Evolutionary conservation across 2,329 filamentous ascomycete genomes (phyloP), one percentile per base, ranked within the genome.

Genomic region (Fusarium nisikadoi): DNA sequence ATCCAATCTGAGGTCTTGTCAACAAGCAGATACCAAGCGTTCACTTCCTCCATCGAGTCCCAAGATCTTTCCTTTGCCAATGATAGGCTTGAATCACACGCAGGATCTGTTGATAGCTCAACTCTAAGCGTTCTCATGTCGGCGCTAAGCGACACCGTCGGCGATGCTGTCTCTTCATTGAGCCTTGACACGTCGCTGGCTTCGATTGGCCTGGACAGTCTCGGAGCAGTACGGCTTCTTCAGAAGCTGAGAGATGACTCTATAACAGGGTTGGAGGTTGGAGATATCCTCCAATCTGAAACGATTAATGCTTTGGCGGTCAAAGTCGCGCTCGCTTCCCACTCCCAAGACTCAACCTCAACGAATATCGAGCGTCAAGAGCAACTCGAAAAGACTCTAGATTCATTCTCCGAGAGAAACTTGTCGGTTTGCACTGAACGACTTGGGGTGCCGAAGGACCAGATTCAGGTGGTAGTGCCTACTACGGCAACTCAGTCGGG

Each of bases 401-500:
- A 36, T 17, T 50, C 56, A 23, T 59, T 59, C 36, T 29, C 56
- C 10, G 20, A 50, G 16, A 59, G 56, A 25, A 59, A 59, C 19
- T 35, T 59, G 23, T 7, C 29, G 17, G 36, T 13, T 25, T 59
- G 56, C 9, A 36, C 36, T 33, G 45, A 50, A 27, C 36, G 17
- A 42, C 56, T 59, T 59, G 56, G 45, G 3, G 10, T 59, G 16
- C 29, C 11, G 16, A 20, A 50, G 17, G 56, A 50, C 17, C 45
- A 35, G 16, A 50, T 59, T 31, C 56, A 42, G 43, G 14, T 27
- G 36, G 45, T 50, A 36, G 36, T 59, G 14, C 56, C 56, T 20
- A 59, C 56, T 36, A 59, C 56, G 25, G 56, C 56, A 20, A 59
- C 56, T 42, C 56, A 59, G 45, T 59, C 56, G 27, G 56, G 56